Percentiles rank a stretch among this genome's conserved stretches.
These are phyloP conservation scores for Picochlorum costavermella DNA, from an alignment of 139 green algal species.

Conservation along the genomic window DNA sequence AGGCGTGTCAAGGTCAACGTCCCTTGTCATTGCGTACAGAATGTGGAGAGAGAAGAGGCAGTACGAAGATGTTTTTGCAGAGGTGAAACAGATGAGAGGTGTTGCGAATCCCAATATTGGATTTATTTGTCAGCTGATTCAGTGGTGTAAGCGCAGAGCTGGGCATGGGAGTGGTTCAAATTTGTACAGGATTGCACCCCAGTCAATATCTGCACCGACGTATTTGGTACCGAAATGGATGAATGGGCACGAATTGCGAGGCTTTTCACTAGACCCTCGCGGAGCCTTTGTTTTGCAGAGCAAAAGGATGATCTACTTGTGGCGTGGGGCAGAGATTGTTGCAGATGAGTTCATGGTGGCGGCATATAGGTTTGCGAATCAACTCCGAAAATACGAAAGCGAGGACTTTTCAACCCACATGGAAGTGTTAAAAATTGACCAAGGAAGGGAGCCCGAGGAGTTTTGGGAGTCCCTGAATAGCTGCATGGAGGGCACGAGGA, in stretches of 20 bases:
- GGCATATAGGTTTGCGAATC: slow-evolving; percentile 30
- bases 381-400: slow-evolving; percentile 35
- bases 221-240: slow-evolving; percentile 48
- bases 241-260: slow-evolving; percentile 1
- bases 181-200: slow-evolving; percentile 65
- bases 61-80: slow-evolving; percentile 78
- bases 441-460: slow-evolving; percentile 30
- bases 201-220: slow-evolving; percentile 46
- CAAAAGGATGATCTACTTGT: slow-evolving; percentile 30
- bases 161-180: slow-evolving; percentile 16
- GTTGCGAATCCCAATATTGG: slow-evolving; percentile 95
- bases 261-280: slow-evolving; percentile 42
- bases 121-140: slow-evolving; percentile 79
- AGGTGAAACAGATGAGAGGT: slow-evolving; percentile 67
- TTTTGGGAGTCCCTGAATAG: slow-evolving; percentile 8
- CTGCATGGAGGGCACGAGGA: too few relatives aligned
- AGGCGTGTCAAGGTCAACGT: slow-evolving; percentile 80
- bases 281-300: slow-evolving; percentile 53
- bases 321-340: slow-evolving; percentile 22
- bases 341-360: slow-evolving; percentile 22
- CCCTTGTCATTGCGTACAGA: slow-evolving; percentile 84
- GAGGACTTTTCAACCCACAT: slow-evolving; percentile 28
- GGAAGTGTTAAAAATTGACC: slow-evolving; percentile 22
- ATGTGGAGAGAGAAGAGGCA: slow-evolving; percentile 71
- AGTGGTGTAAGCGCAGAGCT: slow-evolving; percentile 74